Conservation (phyloP, 2,329 filamentous ascomycete genomes). For the Aureobasidium sp. region DNA sequence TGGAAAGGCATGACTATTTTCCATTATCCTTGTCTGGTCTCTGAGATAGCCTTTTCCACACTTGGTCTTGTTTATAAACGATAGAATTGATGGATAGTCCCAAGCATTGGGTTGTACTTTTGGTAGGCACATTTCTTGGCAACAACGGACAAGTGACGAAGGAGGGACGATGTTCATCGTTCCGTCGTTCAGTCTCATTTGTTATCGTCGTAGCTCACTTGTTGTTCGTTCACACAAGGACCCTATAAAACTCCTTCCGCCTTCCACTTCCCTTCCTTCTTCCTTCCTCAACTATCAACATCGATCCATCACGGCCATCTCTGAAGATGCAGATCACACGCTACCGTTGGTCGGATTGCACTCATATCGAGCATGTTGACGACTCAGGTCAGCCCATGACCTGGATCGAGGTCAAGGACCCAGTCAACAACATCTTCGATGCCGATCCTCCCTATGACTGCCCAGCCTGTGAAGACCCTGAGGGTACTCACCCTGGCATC, state of each 20-base stretch:
- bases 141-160: background rate
- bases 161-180: background rate
- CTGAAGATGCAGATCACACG: background rate
- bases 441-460: background rate
- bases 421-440: background rate
- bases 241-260: background rate
- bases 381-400: background rate
- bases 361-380: background rate
- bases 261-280: background rate
- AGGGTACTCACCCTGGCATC: background rate
- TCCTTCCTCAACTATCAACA: background rate
- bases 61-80: background rate
- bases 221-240: background rate
- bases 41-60: background rate
- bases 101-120: too few species aligned
- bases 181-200: background rate
- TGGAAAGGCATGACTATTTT: background rate
- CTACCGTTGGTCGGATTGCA: background rate
- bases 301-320: too few species aligned
- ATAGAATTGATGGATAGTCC: background rate
- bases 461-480: background rate
- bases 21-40: background rate
- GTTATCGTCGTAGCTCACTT: background rate
- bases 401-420: background rate
- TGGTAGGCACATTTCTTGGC: background rate